A percentile compares a stretch with the other conserved stretches of the same genome.
phyloP scores from a whole-genome alignment of 2,329 filamentous ascomycete genomes.

The Colletotrichum australisinense region DNA sequence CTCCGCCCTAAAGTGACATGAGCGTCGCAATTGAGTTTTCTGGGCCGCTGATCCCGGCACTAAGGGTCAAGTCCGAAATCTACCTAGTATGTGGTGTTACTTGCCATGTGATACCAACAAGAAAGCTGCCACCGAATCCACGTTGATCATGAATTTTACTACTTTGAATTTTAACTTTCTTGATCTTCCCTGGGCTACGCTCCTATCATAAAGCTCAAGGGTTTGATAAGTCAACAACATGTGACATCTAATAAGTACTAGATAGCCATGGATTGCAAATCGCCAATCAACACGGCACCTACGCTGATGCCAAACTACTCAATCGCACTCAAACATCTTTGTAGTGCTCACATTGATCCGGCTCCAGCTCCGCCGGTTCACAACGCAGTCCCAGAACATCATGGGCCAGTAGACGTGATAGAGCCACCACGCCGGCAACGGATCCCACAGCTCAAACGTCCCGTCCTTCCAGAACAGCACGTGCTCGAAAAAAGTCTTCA shows the following conservation, averaged over 20 bases:
- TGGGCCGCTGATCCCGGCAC: neutral
- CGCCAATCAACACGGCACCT: neutral
- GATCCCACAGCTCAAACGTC: conserved; percentile 65
- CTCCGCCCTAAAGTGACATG: neutral
- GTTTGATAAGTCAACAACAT: neutral
- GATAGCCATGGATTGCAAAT: neutral
- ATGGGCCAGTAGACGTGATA: conserved; percentile 68
- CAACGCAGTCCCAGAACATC: conserved; percentile 59
- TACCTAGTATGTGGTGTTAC: neutral
- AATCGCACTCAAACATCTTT: conserved; percentile 44
- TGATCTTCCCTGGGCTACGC: neutral
- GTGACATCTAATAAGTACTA: neutral
- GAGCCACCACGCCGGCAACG: conserved; percentile 66
- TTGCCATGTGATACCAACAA: neutral
- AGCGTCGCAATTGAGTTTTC: neutral
- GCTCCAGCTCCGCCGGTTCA: conserved; percentile 66
- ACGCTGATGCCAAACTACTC: neutral
- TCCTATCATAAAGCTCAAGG: neutral
- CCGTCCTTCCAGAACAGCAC: conserved; percentile 65
- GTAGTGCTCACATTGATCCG: conserved; percentile 75
- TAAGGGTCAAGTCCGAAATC: neutral
- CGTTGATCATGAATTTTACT: neutral
- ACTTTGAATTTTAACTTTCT: neutral
- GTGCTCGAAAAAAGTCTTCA: conserved; percentile 48
- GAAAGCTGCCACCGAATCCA: neutral